Conservation (phyloP, 441 rosid species). For the Cnidoscolus chayamansa region DNA sequence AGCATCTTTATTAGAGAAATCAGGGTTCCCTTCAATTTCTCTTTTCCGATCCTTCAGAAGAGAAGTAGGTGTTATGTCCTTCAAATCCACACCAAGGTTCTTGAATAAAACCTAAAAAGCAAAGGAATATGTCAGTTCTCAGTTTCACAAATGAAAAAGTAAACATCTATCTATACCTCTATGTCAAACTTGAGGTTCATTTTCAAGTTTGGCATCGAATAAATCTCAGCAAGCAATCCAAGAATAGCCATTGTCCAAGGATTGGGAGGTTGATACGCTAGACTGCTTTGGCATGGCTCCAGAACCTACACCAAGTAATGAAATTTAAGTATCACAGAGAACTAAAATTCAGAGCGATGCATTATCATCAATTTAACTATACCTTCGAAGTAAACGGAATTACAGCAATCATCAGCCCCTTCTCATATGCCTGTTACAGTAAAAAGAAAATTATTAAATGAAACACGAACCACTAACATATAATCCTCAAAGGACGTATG, state of each 20-base stretch:
- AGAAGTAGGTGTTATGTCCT: slow-evolving; percentile 84
- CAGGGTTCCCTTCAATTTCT: slow-evolving; percentile 97
- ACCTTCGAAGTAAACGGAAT: slow-evolving; percentile 99
- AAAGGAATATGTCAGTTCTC: slow-evolving; percentile 2
- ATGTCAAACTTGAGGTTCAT: slow-evolving; percentile 99
- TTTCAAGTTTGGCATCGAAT: slow-evolving; percentile 95
- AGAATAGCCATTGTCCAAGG: slow-evolving; percentile 99
- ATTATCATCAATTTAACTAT: slow-evolving; percentile 17
- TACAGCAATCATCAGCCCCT: slow-evolving; percentile 98
- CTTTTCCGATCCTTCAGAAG: slow-evolving; percentile 91
- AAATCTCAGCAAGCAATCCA: slow-evolving; percentile 89
- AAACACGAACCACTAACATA: slow-evolving; percentile 1
- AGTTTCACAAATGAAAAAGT: background rate
- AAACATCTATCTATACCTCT: slow-evolving; percentile 54
- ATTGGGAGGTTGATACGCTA: slow-evolving; percentile 97
- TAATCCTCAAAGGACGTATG: background rate
- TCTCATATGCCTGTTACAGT: slow-evolving; percentile 85
- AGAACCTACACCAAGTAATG: slow-evolving; percentile 51
- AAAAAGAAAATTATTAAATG: slow-evolving; percentile 7
- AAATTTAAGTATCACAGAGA: slow-evolving; percentile 6
- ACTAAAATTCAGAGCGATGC: slow-evolving; percentile 20
- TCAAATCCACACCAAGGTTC: slow-evolving; percentile 88
- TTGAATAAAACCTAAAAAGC: slow-evolving; percentile 76
- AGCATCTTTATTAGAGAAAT: slow-evolving; percentile 91
- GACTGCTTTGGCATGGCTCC: slow-evolving; percentile 95